These are phyloP conservation scores for Annulohypoxylon truncatum DNA, from an alignment of 2,329 filamentous ascomycete species.

Conservation along the genomic window DNA sequence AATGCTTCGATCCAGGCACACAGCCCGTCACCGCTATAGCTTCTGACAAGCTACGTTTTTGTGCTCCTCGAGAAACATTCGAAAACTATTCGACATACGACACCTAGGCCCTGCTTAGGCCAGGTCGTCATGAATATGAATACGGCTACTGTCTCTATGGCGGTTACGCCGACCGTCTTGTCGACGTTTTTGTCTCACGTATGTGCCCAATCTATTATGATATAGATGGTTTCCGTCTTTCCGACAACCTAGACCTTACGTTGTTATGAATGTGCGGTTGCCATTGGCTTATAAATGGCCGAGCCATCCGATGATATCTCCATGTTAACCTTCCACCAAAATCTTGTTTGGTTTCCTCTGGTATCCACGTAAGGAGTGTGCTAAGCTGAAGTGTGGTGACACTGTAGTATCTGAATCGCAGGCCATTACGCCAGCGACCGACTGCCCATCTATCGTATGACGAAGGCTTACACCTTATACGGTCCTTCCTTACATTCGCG, in stretches of 20 bases:
- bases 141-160: conserved; percentile 82
- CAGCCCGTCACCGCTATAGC: conserved; percentile 5
- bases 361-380: conserved; percentile 8
- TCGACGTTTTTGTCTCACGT: conserved; percentile 90
- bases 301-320: neutral
- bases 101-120: conserved; percentile 13
- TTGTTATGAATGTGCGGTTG: neutral
- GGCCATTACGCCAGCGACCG: conserved; percentile 79
- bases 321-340: conserved; percentile 22
- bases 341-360: conserved; percentile 13
- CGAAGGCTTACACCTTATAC: conserved; percentile 88
- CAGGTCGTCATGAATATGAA: conserved; percentile 53
- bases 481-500: conserved; percentile 84
- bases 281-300: neutral
- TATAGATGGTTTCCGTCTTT: conserved; percentile 5
- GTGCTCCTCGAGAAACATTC: neutral
- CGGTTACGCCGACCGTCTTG: conserved; percentile 88
- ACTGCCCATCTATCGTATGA: conserved; percentile 94
- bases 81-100: neutral
- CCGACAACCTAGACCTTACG: neutral
- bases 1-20: conserved; percentile 26
- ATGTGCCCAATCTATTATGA: conserved; percentile 52
- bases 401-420: conserved; percentile 81
- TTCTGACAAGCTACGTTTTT: conserved; percentile 19
- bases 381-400: conserved; percentile 35